Conservation (phyloP, 495 filamentous ascomycete genomes). For the Talaromyces proteolyticus region DNA sequence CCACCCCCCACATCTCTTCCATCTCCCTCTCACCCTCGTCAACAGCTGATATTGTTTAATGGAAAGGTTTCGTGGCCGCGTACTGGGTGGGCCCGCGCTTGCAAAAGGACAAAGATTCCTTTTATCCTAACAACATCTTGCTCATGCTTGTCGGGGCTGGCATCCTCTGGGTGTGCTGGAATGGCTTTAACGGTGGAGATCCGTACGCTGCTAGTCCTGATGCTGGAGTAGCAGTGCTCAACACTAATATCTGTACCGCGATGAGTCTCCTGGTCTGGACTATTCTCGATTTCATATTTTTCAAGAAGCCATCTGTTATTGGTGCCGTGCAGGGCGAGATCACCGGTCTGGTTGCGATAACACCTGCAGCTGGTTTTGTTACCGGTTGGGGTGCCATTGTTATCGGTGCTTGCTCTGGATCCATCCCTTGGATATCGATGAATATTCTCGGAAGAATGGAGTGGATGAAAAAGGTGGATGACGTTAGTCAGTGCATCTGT, state of each 20-base stretch:
- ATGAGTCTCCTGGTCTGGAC: constrained; percentile 46
- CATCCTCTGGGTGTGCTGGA: constrained; percentile 55
- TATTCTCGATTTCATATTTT: constrained; percentile 37
- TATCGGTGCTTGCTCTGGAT: constrained; percentile 42
- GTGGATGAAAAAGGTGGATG: constrained; percentile 42
- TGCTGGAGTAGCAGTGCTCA: constrained; percentile 51
- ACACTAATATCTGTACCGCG: constrained; percentile 50
- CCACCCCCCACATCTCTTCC: too few species aligned
- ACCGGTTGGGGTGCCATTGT: constrained; percentile 51
- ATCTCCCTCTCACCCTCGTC: too few species aligned
- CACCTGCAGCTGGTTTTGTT: constrained; percentile 49
- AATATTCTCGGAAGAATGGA: constrained; percentile 41
- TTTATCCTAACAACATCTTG: constrained; percentile 46
- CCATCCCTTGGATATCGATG: constrained; percentile 48
- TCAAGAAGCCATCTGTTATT: constrained; percentile 45
- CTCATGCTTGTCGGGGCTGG: constrained; percentile 46
- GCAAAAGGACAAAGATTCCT: constrained; percentile 41
- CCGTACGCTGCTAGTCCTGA: constrained; percentile 48
- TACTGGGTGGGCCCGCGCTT: constrained; percentile 51
- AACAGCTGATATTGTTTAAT: too few species aligned
- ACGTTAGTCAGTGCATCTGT: constrained; percentile 21
- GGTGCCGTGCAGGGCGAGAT: constrained; percentile 51
- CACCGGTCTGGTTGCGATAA: constrained; percentile 50
- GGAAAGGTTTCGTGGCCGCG: constrained; percentile 46
- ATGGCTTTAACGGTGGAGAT: constrained; percentile 55